Percentiles rank a stretch among this genome's conserved stretches.
These are phyloP conservation scores for Leccinum subrobustum DNA, from an alignment of 1,284 basidiomycete genomes.

Conservation along the genomic window DNA sequence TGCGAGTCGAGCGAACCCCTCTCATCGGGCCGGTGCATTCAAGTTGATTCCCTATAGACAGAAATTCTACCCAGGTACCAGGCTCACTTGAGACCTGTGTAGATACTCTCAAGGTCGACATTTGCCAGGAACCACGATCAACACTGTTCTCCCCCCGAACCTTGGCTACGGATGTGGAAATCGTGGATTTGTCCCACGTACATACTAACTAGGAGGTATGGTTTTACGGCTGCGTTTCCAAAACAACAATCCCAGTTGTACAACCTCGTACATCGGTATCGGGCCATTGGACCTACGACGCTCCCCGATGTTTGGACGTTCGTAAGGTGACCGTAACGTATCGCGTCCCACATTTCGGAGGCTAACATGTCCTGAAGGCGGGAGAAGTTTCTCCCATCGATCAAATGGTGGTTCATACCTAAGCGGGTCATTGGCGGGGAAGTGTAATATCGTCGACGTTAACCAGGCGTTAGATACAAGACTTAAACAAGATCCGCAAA, in stretches of 20 bases:
- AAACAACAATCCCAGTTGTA: background rate
- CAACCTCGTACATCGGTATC: background rate
- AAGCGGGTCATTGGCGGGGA: background rate
- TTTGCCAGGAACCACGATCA: background rate
- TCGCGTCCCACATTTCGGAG: background rate
- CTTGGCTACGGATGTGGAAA: background rate
- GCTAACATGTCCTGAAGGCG: background rate
- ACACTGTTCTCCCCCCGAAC: background rate
- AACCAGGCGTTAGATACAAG: no score
- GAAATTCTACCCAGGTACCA: background rate
- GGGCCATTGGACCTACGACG: background rate
- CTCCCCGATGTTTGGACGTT: background rate
- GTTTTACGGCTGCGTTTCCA: background rate
- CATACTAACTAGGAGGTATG: background rate
- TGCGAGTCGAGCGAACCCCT: background rate
- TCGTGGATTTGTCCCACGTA: background rate
- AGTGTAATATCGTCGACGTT: background rate
- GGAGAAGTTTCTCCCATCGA: background rate
- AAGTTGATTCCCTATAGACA: background rate
- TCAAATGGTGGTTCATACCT: background rate
- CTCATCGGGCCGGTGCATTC: background rate
- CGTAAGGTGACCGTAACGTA: background rate
- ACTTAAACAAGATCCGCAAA: background rate
- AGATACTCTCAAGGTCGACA: background rate
- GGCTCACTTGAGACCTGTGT: background rate